These are phyloP conservation scores for Hamigera avellanea DNA, from an alignment of 495 filamentous ascomycete species.

Conservation along the genomic window DNA sequence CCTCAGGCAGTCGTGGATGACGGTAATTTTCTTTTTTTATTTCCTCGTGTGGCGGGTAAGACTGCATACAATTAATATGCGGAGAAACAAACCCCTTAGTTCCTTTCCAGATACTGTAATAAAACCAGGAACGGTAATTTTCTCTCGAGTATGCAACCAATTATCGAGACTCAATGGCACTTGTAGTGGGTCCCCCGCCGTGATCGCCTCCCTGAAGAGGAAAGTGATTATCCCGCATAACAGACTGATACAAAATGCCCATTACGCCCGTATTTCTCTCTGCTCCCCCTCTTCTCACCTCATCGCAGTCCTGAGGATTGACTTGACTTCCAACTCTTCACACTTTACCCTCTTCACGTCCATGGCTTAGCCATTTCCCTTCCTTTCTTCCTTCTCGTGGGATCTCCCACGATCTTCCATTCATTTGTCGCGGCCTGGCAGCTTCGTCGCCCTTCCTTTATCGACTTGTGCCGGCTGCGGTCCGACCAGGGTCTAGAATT, in stretches of 20 bases:
- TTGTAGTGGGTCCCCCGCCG: not conserved
- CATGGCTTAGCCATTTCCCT: not conserved
- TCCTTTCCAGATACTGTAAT: too few relatives aligned
- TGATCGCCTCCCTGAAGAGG: not conserved
- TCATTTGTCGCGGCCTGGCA: constrained; percentile 1
- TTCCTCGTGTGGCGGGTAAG: too few relatives aligned
- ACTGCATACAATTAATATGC: too few relatives aligned
- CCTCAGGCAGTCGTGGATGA: too few relatives aligned
- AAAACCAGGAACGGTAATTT: constrained; percentile 1
- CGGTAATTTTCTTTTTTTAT: too few relatives aligned
- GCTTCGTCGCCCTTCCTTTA: constrained; percentile 1
- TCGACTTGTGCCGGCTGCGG: not conserved
- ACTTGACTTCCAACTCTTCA: too few relatives aligned
- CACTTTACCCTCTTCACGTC: not conserved
- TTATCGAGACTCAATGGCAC: not conserved
- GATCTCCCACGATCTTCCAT: not conserved
- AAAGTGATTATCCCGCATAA: not conserved
- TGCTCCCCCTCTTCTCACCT: constrained; percentile 1
- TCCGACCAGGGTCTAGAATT: not conserved
- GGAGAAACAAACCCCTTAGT: too few relatives aligned
- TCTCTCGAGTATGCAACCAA: not conserved
- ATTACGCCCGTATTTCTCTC: not conserved
- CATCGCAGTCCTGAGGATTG: not conserved
- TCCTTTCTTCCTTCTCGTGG: not conserved
- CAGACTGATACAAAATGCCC: not conserved